Conservation (phyloP, 257 asterid genomes). For the Solanum chmielewskii region DNA sequence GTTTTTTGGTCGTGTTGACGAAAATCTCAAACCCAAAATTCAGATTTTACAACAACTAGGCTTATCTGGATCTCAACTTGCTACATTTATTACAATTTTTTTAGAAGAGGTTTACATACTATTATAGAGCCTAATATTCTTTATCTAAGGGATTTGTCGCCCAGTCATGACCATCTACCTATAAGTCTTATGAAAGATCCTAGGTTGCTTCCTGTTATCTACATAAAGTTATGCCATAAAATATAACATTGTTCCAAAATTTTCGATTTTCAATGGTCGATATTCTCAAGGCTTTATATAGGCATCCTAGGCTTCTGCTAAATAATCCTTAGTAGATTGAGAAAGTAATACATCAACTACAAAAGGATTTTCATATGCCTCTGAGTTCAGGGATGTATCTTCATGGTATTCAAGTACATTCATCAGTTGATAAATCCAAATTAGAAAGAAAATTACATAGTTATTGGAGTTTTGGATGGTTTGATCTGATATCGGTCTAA, state of each 20-base stretch:
- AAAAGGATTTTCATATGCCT: background rate
- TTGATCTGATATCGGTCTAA: background rate
- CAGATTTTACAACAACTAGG: slow-evolving; percentile 2
- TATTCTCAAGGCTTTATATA: background rate
- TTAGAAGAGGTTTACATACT: background rate
- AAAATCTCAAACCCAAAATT: slow-evolving; percentile 10
- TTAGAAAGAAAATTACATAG: background rate
- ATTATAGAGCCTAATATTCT: background rate
- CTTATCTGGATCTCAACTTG: background rate
- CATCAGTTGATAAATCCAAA: background rate
- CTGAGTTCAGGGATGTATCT: background rate
- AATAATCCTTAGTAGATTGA: background rate
- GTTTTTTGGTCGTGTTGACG: background rate
- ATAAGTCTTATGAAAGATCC: background rate
- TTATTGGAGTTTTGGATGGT: background rate
- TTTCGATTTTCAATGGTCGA: no score
- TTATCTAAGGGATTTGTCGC: background rate
- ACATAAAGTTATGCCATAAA: no score
- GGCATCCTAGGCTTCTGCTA: background rate
- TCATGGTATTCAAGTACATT: background rate
- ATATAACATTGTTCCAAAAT: no score
- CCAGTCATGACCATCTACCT: background rate
- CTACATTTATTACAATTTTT: background rate
- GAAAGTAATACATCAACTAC: background rate
- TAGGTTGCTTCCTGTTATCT: background rate